Conservation (phyloP, 2,329 filamentous ascomycete species). For the Fusarium nelsonii region DNA sequence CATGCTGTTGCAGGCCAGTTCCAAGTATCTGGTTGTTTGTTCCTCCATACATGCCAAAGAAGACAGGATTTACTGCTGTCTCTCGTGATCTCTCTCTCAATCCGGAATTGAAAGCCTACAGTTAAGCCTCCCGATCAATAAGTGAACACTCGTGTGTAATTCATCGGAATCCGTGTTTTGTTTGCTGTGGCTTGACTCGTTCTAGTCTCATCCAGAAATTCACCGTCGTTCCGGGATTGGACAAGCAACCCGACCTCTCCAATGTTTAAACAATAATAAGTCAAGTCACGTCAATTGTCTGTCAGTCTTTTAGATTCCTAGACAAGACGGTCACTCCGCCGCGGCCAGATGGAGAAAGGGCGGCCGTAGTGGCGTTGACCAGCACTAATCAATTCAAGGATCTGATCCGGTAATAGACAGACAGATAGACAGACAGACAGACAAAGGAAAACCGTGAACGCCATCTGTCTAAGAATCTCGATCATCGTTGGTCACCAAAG, state of each 20-base stretch:
- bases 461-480: slow-evolving; percentile 35
- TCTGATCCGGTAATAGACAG: slow-evolving; percentile 6
- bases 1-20: background rate
- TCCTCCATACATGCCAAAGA: background rate
- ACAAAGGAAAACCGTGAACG: slow-evolving; percentile 8
- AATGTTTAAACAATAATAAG: slow-evolving; percentile 18
- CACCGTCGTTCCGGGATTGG: slow-evolving; percentile 25
- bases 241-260: background rate
- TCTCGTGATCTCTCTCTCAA: slow-evolving; percentile 3
- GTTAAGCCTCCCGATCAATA: slow-evolving; percentile 20
- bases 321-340: slow-evolving; percentile 21
- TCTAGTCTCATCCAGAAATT: slow-evolving; percentile 23
- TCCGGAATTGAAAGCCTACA: background rate
- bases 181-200: slow-evolving; percentile 27
- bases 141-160: slow-evolving; percentile 15
- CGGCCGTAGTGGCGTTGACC: slow-evolving; percentile 4
- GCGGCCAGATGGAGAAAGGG: slow-evolving; percentile 11
- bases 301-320: background rate
- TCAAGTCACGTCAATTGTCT: slow-evolving; percentile 28
- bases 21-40: background rate
- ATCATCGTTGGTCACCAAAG: slow-evolving; percentile 29
- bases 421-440: background rate
- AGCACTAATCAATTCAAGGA: slow-evolving; percentile 7
- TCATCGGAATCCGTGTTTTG: slow-evolving; percentile 6
- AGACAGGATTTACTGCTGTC: background rate